These are phyloP conservation scores for Bimuria novae-zelandiae DNA, from an alignment of 2,329 filamentous ascomycete species.

Conservation along the genomic window DNA sequence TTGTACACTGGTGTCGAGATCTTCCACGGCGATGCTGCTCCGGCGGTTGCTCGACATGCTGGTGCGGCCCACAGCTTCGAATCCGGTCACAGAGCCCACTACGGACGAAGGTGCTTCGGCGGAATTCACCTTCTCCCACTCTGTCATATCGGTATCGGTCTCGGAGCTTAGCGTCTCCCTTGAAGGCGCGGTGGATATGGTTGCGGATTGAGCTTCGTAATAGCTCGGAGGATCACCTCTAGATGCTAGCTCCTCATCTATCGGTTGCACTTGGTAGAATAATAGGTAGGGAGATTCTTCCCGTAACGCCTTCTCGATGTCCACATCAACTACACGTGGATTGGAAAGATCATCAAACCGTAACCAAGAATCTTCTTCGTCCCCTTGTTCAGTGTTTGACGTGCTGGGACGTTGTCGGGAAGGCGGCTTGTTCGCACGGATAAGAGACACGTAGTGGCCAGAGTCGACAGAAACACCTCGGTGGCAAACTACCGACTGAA, in stretches of 20 bases:
- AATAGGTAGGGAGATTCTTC: conserved; percentile 93
- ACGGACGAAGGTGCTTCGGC: conserved; percentile 16
- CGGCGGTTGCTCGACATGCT: conserved; percentile 45
- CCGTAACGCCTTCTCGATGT: conserved; percentile 76
- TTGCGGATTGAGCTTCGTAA: conserved; percentile 35
- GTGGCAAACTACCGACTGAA: conserved; percentile 93
- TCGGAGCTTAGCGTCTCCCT: conserved; percentile 33
- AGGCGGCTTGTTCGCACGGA: conserved; percentile 67
- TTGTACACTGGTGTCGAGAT: conserved; percentile 37
- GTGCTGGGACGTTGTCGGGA: conserved; percentile 44
- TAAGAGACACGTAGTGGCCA: conserved; percentile 88
- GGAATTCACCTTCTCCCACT: conserved; percentile 28
- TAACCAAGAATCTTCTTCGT: conserved; percentile 68
- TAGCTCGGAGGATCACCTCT: conserved; percentile 49
- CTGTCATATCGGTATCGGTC: conserved; percentile 26
- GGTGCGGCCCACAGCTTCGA: conserved; percentile 36
- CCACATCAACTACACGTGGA: conserved; percentile 73
- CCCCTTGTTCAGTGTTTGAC: conserved; percentile 51
- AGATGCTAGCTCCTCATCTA: conserved; percentile 66
- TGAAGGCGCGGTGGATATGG: conserved; percentile 29
- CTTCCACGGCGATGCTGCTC: conserved; percentile 49
- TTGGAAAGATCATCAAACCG: conserved; percentile 86
- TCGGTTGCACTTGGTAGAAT: conserved; percentile 93
- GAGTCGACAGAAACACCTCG: conserved; percentile 82
- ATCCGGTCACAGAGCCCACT: conserved; percentile 20